Conservation (phyloP, 768 basidiomycete genomes). For the Lentinula raphanica region DNA sequence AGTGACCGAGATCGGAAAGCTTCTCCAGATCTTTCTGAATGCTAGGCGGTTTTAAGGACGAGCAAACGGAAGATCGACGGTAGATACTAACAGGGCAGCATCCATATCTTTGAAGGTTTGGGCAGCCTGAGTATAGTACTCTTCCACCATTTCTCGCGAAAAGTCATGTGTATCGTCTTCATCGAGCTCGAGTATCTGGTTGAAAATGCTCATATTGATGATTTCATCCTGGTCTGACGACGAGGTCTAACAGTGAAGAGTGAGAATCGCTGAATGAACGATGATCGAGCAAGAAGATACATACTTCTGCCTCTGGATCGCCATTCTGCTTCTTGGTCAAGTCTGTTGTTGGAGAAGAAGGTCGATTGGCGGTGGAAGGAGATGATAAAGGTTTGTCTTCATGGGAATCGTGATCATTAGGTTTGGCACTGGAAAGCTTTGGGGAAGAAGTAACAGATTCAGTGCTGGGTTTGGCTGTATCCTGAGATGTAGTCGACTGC, state of each 20-base stretch:
- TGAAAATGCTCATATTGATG: slow-evolving; percentile 78
- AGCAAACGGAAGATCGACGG: not conserved
- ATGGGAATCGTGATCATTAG: not conserved
- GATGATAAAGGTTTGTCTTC: not conserved
- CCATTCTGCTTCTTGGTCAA: not conserved
- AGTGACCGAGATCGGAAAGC: slow-evolving; percentile 82
- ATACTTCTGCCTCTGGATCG: not conserved
- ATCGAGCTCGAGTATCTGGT: slow-evolving; percentile 88
- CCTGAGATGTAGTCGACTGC: not conserved
- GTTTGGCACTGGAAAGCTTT: not conserved
- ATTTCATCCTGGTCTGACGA: slow-evolving; percentile 20
- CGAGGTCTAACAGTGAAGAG: not conserved
- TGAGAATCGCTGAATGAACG: not conserved
- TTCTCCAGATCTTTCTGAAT: slow-evolving; percentile 50
- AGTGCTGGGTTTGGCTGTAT: not conserved
- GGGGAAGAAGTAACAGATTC: not conserved
- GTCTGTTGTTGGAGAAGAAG: not conserved
- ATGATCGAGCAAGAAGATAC: not conserved
- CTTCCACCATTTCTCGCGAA: slow-evolving; percentile 69
- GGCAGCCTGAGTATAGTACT: slow-evolving; percentile 78
- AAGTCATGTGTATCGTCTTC: slow-evolving; percentile 70
- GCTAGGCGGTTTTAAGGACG: slow-evolving; percentile 31
- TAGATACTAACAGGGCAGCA: slow-evolving; percentile 60
- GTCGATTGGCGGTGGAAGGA: not conserved
- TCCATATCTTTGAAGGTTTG: slow-evolving; percentile 78